Base-by-base conservation (phyloP, 1,284 basidiomycete species). In the Quambalaria eucalypti region DNA sequence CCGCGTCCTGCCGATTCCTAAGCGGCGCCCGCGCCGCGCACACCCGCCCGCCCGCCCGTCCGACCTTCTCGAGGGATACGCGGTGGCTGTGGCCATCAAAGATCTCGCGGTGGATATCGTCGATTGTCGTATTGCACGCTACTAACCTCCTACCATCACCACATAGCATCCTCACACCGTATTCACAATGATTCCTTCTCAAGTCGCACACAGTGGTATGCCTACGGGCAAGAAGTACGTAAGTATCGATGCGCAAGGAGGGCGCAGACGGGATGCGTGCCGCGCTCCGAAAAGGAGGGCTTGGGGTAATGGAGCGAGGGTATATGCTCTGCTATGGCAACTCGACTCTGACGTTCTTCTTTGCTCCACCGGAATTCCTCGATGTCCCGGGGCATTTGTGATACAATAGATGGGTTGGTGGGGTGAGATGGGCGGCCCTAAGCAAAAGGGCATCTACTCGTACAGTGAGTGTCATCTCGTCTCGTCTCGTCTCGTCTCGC, bases 391-490 rank as follows among this genome's bases (percentile, higher is more conserved):
- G n/a, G n/a, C n/a, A n/a, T n/a, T n/a, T n/a, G n/a, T n/a, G n/a
- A n/a, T n/a, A n/a, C n/a, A n/a, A n/a, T n/a, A 73, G 69, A 69
- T 73, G 62, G 73, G 73, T 29, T 75, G 73, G 73, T 75, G 68
- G 69, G 73, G 73, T n/a, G 62, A 58, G 54, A 66, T 75, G 60
- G 73, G 71, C 33, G 71, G 73, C 23, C 73, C 73, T 14, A 51
- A 60, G 23, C 73, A 75, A 50, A 62, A 60, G 50, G 71, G 71
- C n/a, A 67, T 75, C 51, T 56, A 54, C 21, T 57, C 63, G 53
- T 75, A 74, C 64, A 46, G 65, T 68, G 55, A 39, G 65, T 39
- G 16, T 10, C 10, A 21, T 36, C 2, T 54, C 28, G 16, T 12
- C 19, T 19, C 42, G 12, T 14, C 42, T 46, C 16, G 16, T 12